Evolutionary conservation across 1,139 yeast species (phyloP).

Genomic region (Cylindricascospora bacillispora): DNA sequence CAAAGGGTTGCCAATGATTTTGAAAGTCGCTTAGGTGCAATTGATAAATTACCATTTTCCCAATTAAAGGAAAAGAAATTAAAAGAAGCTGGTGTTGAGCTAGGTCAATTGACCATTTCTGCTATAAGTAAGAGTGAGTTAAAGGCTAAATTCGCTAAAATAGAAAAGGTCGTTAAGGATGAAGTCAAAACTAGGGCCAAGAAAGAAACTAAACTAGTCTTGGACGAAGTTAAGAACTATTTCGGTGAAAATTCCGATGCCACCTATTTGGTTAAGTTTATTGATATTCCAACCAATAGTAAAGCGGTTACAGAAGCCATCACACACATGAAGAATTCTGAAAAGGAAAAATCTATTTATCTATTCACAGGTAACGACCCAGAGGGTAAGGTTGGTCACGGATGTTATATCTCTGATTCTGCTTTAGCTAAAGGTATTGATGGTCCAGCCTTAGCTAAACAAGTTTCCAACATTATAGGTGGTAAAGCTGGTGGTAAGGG

Average conservation of each 20-base stretch:
- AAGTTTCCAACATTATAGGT: constrained; percentile 66
- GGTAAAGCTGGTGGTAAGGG: constrained; percentile 99
- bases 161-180: constrained; percentile 81
- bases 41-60: constrained; percentile 49
- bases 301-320: constrained; percentile 92
- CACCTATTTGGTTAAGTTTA: constrained; percentile 49
- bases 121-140: constrained; percentile 69
- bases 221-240: constrained; percentile 66
- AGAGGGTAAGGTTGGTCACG: constrained; percentile 80
- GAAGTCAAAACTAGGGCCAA: constrained; percentile 79
- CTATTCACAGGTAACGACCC: constrained; percentile 59
- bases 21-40: constrained; percentile 43
- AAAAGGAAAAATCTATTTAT: constrained; percentile 66
- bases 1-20: constrained; percentile 73
- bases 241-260: constrained; percentile 40
- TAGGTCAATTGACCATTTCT: constrained; percentile 73
- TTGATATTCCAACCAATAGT: constrained; percentile 69
- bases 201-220: constrained; percentile 70
- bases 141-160: constrained; percentile 57
- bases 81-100: constrained; percentile 71
- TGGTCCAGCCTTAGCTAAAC: constrained; percentile 62
- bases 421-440: constrained; percentile 61
- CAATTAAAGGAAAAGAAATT: constrained; percentile 62
- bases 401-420: constrained; percentile 71
- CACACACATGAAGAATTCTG: constrained; percentile 67